Percentiles rank a stretch among this genome's conserved stretches.
Conservation (phyloP, 2,329 filamentous ascomycete genomes). For the Gyromitra esculenta region DNA sequence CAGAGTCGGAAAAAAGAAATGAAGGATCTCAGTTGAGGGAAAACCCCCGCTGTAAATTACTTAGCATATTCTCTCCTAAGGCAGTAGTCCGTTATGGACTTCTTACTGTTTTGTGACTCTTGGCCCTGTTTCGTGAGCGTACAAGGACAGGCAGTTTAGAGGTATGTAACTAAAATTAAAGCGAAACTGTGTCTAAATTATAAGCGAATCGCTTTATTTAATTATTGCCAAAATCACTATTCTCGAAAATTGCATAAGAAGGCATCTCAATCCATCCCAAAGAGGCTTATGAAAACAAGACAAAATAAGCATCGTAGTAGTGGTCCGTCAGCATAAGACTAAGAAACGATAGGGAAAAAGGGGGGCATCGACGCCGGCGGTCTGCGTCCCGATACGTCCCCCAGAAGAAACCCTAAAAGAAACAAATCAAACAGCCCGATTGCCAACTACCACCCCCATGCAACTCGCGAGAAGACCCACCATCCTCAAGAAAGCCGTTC, state of each 20-base stretch:
- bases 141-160: slow-evolving; percentile 18
- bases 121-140: slow-evolving; percentile 33
- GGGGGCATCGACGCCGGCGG: slow-evolving; percentile 23
- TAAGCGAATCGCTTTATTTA: slow-evolving; percentile 18
- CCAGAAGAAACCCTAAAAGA: slow-evolving; percentile 11
- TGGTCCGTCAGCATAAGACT: background rate
- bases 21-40: slow-evolving; percentile 3
- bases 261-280: slow-evolving; percentile 15
- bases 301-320: slow-evolving; percentile 1
- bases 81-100: background rate
- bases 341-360: slow-evolving; percentile 11
- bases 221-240: slow-evolving; percentile 3
- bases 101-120: slow-evolving; percentile 12
- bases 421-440: slow-evolving; percentile 29
- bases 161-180: slow-evolving; percentile 39
- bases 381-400: slow-evolving; percentile 15
- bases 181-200: slow-evolving; percentile 28
- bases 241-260: slow-evolving; percentile 34
- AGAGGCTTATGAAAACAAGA: slow-evolving; percentile 14
- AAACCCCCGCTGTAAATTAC: slow-evolving; percentile 23
- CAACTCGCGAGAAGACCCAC: slow-evolving; percentile 19
- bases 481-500: slow-evolving; percentile 15
- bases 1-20: background rate
- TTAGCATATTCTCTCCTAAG: slow-evolving; percentile 21
- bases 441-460: slow-evolving; percentile 24